These are phyloP conservation scores for Leishmania guyanensis DNA, from an alignment of 208 protist genomes.

Conservation along the genomic window DNA sequence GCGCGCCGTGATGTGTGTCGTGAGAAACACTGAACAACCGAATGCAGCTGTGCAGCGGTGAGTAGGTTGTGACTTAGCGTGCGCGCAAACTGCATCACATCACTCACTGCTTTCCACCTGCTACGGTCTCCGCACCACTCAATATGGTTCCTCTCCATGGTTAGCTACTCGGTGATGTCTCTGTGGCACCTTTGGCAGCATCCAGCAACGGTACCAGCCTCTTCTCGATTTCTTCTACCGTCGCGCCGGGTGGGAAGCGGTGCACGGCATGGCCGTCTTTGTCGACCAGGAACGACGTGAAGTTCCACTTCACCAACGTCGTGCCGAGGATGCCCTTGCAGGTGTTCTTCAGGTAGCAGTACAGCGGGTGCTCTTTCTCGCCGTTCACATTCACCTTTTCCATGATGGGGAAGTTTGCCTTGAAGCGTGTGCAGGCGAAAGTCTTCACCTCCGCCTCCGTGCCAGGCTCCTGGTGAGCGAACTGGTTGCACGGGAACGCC, in stretches of 20 bases:
- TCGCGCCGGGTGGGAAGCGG: conserved; percentile 76
- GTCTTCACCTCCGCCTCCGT: conserved; percentile 76
- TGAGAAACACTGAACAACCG: too few species aligned
- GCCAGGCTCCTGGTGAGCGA: conserved; percentile 82
- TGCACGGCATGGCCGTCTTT: conserved; percentile 60
- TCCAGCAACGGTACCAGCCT: conserved; percentile 61
- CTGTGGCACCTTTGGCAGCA: not conserved
- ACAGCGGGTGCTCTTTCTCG: conserved; percentile 75
- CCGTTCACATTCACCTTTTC: conserved; percentile 93
- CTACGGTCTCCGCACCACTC: not conserved
- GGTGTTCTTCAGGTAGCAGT: conserved; percentile 77
- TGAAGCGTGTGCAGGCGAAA: conserved; percentile 68
- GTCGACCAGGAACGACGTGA: conserved; percentile 92
- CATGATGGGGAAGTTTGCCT: conserved; percentile 86
- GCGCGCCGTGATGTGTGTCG: not conserved
- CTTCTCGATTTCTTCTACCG: conserved; percentile 57
- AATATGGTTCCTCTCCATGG: not conserved
- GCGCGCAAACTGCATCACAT: not conserved
- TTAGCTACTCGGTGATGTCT: not conserved
- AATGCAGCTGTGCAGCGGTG: not conserved
- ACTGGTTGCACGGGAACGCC: conserved; percentile 94
- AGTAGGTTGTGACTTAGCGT: not conserved
- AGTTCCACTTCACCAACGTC: conserved; percentile 93
- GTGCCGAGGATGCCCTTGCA: conserved; percentile 62
- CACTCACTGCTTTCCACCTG: not conserved